A percentile compares a stretch with the other conserved stretches of the same genome.
Conservation (phyloP, 139 green algal genomes). For the Chlamydomonas schloesseri region DNA sequence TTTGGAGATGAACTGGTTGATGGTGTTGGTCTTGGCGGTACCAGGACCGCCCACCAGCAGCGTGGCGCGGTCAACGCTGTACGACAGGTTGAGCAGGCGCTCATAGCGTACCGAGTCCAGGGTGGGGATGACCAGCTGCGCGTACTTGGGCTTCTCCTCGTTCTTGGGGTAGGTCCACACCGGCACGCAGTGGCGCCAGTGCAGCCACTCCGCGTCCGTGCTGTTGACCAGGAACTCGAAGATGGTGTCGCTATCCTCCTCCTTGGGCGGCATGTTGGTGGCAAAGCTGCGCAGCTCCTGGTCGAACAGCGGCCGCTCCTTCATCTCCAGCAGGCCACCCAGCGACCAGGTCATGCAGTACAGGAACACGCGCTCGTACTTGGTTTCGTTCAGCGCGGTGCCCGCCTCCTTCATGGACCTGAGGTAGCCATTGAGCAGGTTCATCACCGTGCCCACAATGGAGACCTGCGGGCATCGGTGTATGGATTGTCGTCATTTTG, state of each 20-base stretch:
- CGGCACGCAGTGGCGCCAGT: constrained; percentile 87
- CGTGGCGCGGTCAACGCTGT: constrained; percentile 74
- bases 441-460: constrained; percentile 84
- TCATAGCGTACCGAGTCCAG: constrained; percentile 90
- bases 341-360: constrained; percentile 90
- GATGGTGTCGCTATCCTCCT: constrained; percentile 78
- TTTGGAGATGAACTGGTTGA: constrained; percentile 88
- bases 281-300: constrained; percentile 53
- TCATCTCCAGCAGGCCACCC: constrained; percentile 85
- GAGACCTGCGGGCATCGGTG: constrained; percentile 61
- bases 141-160: constrained; percentile 90
- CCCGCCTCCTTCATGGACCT: constrained; percentile 45
- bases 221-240: constrained; percentile 90
- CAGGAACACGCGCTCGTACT: constrained; percentile 90
- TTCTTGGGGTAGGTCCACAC: constrained; percentile 85
- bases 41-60: constrained; percentile 92
- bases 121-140: constrained; percentile 93
- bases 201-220: constrained; percentile 75
- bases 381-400: constrained; percentile 55
- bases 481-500: too few species aligned
- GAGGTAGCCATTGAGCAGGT: constrained; percentile 84
- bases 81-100: constrained; percentile 82
- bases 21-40: constrained; percentile 91
- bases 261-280: constrained; percentile 57
- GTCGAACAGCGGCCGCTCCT: constrained; percentile 84